Evolutionary conservation across 1,139 yeast genomes (phyloP), one percentile per base, ranked within the genome.

Genomic region (Pichia terricola): DNA sequence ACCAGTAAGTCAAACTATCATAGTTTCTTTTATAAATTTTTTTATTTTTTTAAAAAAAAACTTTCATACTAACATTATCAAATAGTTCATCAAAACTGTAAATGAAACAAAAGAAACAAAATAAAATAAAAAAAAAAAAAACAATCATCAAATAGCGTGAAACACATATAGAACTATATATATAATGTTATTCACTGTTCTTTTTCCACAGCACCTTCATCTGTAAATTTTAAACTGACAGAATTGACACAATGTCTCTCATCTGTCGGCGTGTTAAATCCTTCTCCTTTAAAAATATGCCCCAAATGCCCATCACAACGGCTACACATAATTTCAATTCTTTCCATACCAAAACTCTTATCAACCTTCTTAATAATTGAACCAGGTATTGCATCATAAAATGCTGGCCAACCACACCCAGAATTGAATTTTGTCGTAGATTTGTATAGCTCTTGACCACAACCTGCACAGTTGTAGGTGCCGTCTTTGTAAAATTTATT

Each of bases 341-440:
- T 71, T 22, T 68, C 70, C 89, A 81, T 86, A 0, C 97, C 97
- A 45, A 66, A 65, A 8, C 80, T 63, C 0, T 46, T 55, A 62
- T 91, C 99, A 28, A 69, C 72, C 50, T 72, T 65, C 11, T 82
- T 69, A 31, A 64, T 72, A 39, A 91, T 70, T 2, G 95, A 72
- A 0, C 88, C 89, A 0, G 95, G 94, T 42, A 89, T 67, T 4
- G 95, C 96, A 46, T 85, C 82, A 61, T 81, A 89, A 63, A 91
- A 91, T 0, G 96, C 88, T 0, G 98, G 98, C 98, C 98, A 91
- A 3, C 98, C 98, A 63, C 98, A 91, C 45, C 87, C 88, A 26
- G 95, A 77, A 47, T 81, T 79, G 56, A 94, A 91, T 64, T 91
- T 91, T 11, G 96, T 75, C 39, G 72, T 69, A 34, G 95, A 80